phyloP scores from a whole-genome alignment of 768 basidiomycete genomes.

The Pleurotus giganteus region DNA sequence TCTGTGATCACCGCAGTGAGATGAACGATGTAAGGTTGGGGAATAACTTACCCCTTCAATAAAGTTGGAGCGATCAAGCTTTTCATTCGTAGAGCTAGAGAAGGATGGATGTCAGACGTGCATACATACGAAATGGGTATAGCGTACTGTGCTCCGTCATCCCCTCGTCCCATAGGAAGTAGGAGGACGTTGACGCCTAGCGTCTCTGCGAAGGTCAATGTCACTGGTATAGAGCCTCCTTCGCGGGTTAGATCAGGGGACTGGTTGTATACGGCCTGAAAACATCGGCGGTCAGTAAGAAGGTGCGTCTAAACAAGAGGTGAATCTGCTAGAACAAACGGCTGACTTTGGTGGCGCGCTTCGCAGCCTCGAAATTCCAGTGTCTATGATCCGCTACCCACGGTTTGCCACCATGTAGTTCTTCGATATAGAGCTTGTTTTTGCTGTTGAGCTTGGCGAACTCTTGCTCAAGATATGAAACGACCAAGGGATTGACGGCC shows the following conservation, averaged over 20 bases:
- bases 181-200: constrained; percentile 85
- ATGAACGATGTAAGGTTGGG: constrained; percentile 4
- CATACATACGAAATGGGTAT: background rate
- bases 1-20: constrained; percentile 31
- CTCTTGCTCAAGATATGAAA: constrained; percentile 66
- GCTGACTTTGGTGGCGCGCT: constrained; percentile 73
- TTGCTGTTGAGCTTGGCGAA: constrained; percentile 85
- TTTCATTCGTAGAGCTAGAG: constrained; percentile 87
- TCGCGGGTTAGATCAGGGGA: constrained; percentile 85
- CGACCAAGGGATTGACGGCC: constrained; percentile 66
- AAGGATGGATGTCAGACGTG: background rate
- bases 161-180: constrained; percentile 90
- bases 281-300: constrained; percentile 22
- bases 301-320: too few relatives aligned
- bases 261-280: constrained; percentile 60
- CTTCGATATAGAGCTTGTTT: constrained; percentile 74
- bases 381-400: constrained; percentile 87
- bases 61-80: constrained; percentile 88
- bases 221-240: constrained; percentile 94
- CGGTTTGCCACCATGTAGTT: constrained; percentile 80
- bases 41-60: constrained; percentile 66
- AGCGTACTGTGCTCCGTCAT: constrained; percentile 90
- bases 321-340: background rate
- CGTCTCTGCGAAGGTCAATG: constrained; percentile 88
- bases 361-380: constrained; percentile 92